phyloP scores from a whole-genome alignment of 139 green algal species.

The Zygnema circumcarinatum region DNA sequence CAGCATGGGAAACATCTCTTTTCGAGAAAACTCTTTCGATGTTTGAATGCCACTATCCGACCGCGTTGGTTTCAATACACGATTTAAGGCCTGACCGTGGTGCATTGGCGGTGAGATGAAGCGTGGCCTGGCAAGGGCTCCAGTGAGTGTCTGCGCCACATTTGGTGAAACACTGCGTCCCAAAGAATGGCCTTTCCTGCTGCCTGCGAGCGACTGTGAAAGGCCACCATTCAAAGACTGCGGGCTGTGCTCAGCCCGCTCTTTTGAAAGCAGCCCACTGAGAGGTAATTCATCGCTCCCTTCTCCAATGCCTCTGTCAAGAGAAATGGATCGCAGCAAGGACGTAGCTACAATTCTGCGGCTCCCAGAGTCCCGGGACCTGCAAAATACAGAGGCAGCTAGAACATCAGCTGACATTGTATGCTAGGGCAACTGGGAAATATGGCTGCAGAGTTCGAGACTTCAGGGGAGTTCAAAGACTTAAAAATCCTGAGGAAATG shows the following conservation, averaged over 20 bases:
- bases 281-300: too few species aligned
- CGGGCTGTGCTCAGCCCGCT: too few species aligned
- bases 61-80: neutral
- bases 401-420: too few species aligned
- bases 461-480: too few species aligned
- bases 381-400: too few species aligned
- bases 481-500: too few species aligned
- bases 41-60: neutral
- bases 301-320: neutral
- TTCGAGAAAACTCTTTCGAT: neutral
- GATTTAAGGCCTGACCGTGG: neutral
- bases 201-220: neutral
- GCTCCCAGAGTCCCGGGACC: neutral
- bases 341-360: neutral
- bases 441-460: too few species aligned
- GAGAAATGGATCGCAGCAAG: neutral
- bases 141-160: neutral
- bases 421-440: too few species aligned
- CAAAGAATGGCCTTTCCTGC: neutral
- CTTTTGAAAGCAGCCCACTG: too few species aligned
- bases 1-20: neutral
- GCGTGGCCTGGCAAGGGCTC: neutral
- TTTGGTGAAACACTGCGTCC: neutral
- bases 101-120: neutral
- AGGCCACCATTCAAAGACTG: neutral